These are phyloP conservation scores for Cladosporium cucumerinum DNA, from an alignment of 2,329 filamentous ascomycete species.

Conservation along the genomic window DNA sequence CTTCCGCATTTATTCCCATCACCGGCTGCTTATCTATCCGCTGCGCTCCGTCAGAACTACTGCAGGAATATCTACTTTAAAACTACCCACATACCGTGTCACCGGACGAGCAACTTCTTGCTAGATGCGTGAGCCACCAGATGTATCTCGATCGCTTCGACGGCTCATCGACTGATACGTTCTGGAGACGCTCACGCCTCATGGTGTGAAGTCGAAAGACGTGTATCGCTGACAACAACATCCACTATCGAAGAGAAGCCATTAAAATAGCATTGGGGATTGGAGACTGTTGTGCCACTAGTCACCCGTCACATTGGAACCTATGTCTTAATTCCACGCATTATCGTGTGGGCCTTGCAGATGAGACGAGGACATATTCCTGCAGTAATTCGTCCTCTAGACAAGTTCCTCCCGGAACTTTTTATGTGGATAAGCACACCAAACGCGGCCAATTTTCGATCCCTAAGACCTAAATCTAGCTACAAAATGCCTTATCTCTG, in stretches of 20 bases:
- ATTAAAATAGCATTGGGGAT: background rate
- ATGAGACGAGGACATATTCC: background rate
- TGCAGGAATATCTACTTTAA: constrained; percentile 3
- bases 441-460: constrained; percentile 7
- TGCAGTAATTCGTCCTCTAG: background rate
- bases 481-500: background rate
- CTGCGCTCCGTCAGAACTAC: background rate
- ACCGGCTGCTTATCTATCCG: constrained; percentile 7
- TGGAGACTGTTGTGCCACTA: background rate
- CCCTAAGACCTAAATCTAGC: background rate
- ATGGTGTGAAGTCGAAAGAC: background rate
- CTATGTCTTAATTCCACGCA: background rate
- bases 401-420: background rate
- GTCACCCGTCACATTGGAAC: background rate
- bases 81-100: constrained; percentile 1
- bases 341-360: background rate
- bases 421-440: background rate
- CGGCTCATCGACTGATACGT: background rate
- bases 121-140: background rate
- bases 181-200: background rate
- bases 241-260: background rate
- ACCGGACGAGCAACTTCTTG: background rate
- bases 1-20: background rate
- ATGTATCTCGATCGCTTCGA: background rate
- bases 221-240: background rate